Base-by-base conservation (phyloP, 2,329 filamentous ascomycete genomes). In the Pseudopithomyces chartarum region DNA sequence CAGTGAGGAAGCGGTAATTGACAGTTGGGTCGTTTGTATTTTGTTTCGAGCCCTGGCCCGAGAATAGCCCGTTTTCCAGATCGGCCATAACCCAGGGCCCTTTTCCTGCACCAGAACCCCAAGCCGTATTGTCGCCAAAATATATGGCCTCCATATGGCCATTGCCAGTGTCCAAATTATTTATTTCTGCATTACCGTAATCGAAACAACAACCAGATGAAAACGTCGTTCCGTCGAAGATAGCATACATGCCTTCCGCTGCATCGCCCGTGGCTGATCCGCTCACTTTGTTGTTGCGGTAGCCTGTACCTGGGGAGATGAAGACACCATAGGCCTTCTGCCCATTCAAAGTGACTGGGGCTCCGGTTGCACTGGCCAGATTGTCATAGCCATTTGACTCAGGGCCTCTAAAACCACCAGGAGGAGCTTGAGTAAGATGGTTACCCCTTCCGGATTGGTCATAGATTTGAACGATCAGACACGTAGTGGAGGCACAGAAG, bases 71-170 rank as follows among this genome's bases (percentile, higher is more conserved):
- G 59, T 89, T 88, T 68, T 90, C 87, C 0, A 90, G 80, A 71
- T 90, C 87, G 0, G 86, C 87, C 85, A 89, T 88, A 62, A 89
- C 69, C 87, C 87, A 89, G 0, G 87, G 87, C 0, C 87, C 86
- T 42, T 63, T 80, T 43, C 86, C 86, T 3, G 82, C 54, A 8
- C 87, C 87, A 7, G 70, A 73, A 17, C 86, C 86, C 83, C 84
- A 87, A 61, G 57, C 56, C 0, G 78, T 85, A 69, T 66, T 81
- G 68, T 77, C 75, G 1, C 87, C 87, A 63, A 80, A 89, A 79
- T 89, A 89, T 56, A 89, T 84, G 53, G 87, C 84, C 67, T 90
- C 87, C 87, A 90, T 90, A 65, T 88, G 86, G 15, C 84, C 87
- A 52, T 83, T 81, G 2, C 87, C 87, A 0, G 85, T 82, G 49